Evolutionary conservation across 164 flowering plant species (phyloP), one percentile per base, ranked within the genome.

Genomic region (Kingdonia uniflora): DNA sequence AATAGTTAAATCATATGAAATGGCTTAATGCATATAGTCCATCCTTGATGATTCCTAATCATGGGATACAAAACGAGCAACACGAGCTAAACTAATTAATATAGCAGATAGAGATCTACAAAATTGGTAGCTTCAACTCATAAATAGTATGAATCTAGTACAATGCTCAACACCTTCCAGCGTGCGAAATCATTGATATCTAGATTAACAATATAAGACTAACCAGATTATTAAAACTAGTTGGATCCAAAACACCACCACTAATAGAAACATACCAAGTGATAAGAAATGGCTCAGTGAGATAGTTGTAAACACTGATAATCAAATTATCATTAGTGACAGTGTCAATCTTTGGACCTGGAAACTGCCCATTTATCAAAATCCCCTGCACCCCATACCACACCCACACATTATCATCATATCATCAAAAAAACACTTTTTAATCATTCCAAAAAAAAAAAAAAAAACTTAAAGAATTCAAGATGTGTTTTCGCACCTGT

Each of bases 341-440:
- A 33, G 81, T 70, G 38, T 86, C 90, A 49, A 92, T 92, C 60
- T 76, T 83, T 41, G 99, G 99, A 16, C 99, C 99, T 44, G 99
- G 99, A 69, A 92, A 92, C 69, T 88, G 95, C 46, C 97, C 97
- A 73, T 92, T 92, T 39, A 92, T 92, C 85, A 92, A 66, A 45
- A 92, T 92, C 55, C 87, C 99, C 99, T 92, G 88, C 80, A 68
- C 26, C 58, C 14, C 5, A 22, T 15, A 29, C 41, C 47, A 54
- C 35, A 54, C 25, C n/a, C 24, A 40, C 35, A 52, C 12, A 11
- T 29, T 29, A 29, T 29, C 8, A 3, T 29, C 35, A 29, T 8
- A 4, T 29, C 35, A 4, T 3, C 35, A 3, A 3, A 29, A 29
- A 29, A 29, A 29, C 35, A 29, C 35, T 29, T 29, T 29, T 29